Evolutionary conservation across 2,329 filamentous ascomycete genomes (phyloP).

Genomic region (Ophiostoma sp.): DNA sequence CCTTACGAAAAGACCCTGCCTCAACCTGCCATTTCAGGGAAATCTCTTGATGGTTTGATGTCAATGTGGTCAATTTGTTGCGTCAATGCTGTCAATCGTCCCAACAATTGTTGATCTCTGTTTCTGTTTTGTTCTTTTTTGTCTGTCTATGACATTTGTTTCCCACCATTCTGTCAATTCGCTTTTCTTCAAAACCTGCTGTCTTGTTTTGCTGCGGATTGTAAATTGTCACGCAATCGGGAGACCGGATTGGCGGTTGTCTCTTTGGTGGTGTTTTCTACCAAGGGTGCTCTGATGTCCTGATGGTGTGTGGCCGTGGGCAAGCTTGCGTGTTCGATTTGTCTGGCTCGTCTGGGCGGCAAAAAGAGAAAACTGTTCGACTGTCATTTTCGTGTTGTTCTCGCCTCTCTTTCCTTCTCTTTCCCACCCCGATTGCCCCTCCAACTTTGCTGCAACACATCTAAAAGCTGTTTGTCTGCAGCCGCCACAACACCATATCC

Average conservation of each 20-base stretch:
- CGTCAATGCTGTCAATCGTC: background rate
- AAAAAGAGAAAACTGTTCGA: background rate
- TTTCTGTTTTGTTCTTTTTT: background rate
- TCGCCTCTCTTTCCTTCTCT: background rate
- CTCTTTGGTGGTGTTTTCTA: too few species aligned
- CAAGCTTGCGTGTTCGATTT: conserved; percentile 1
- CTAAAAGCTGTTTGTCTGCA: background rate
- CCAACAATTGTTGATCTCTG: background rate
- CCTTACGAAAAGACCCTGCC: background rate
- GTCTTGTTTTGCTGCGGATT: background rate
- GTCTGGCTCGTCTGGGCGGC: background rate
- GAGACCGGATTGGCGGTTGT: background rate
- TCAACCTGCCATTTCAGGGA: background rate
- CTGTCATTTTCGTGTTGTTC: background rate
- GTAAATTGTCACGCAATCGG: conserved; percentile 5
- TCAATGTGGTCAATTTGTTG: background rate
- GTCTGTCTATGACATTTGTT: too few species aligned
- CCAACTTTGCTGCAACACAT: background rate
- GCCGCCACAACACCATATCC: background rate
- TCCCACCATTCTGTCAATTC: background rate
- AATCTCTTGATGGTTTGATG: background rate
- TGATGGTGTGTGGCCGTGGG: background rate
- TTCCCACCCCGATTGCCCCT: background rate
- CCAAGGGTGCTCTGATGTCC: background rate
- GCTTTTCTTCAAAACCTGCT: background rate